Percentiles rank a stretch among this genome's conserved stretches.
These are phyloP conservation scores for Chaetomium sp. DNA, from an alignment of 2,329 filamentous ascomycete genomes.

Conservation along the genomic window DNA sequence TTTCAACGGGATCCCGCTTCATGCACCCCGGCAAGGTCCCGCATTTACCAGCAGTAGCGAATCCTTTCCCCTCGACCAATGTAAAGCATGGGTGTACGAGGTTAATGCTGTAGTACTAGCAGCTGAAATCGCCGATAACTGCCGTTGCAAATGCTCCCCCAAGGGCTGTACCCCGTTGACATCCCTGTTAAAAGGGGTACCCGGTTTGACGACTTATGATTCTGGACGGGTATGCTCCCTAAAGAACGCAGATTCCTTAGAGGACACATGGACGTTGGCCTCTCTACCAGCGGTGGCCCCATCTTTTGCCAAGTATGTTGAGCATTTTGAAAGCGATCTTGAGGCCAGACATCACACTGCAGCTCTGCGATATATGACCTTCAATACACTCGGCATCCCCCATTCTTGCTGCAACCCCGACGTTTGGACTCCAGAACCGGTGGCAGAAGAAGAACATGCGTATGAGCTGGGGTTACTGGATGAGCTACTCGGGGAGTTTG, in stretches of 20 bases:
- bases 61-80: not conserved
- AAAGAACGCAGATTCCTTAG: too few relatives aligned
- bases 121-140: not conserved
- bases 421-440: not conserved
- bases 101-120: not conserved
- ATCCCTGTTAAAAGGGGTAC: not conserved
- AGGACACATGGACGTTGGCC: not conserved
- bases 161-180: not conserved
- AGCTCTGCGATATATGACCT: not conserved
- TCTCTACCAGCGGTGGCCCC: not conserved
- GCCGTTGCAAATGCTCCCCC: not conserved
- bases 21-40: too few relatives aligned
- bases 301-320: not conserved
- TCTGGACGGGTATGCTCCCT: too few relatives aligned
- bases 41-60: too few relatives aligned
- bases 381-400: not conserved
- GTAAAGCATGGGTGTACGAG: not conserved
- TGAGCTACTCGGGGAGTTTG: conserved; percentile 2
- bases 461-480: not conserved
- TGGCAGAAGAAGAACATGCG: not conserved
- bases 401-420: not conserved
- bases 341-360: not conserved
- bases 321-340: not conserved
- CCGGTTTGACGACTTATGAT: not conserved
- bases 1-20: not conserved